A percentile compares a stretch with the other conserved stretches of the same genome.
Conservation (phyloP, 805 yeast species). For the Myxozyma neglecta region DNA sequence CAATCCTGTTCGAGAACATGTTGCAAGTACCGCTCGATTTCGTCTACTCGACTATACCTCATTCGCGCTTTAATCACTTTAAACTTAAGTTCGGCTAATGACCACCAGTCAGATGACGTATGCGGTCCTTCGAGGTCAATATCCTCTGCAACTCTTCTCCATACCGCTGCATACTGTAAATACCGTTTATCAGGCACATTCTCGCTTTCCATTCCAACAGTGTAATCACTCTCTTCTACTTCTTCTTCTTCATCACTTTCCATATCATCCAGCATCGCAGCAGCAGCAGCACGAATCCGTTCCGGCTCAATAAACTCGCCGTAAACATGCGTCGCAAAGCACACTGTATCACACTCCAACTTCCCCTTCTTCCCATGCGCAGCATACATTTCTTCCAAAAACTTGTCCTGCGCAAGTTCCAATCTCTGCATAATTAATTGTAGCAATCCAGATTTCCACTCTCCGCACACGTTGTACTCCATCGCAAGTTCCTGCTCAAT, state of each 20-base stretch:
- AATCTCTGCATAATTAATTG: constrained; percentile 16
- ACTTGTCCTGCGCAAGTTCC: constrained; percentile 17
- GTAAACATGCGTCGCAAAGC: constrained; percentile 22
- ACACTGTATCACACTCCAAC: constrained; percentile 16
- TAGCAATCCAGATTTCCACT: constrained; percentile 13
- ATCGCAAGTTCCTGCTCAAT: constrained; percentile 3
- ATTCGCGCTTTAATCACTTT: constrained; percentile 17
- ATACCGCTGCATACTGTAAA: constrained; percentile 24
- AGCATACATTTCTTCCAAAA: constrained; percentile 19
- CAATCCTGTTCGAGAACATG: constrained; percentile 10
- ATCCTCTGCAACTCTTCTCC: constrained; percentile 25
- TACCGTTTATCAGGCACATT: constrained; percentile 8
- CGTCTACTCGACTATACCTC: constrained; percentile 19
- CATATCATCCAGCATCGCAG: background rate
- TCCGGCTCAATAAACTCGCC: constrained; percentile 3
- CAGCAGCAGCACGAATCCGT: constrained; percentile 4
- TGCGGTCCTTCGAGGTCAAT: constrained; percentile 28
- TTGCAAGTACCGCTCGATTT: constrained; percentile 12
- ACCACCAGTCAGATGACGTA: constrained; percentile 27
- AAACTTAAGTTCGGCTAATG: constrained; percentile 22
- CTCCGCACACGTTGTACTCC: background rate
- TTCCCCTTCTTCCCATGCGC: constrained; percentile 3
- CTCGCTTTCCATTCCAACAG: background rate
- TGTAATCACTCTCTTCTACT: background rate
- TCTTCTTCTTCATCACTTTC: constrained; percentile 7